These are phyloP conservation scores for Diplotaxis tenuifolia DNA, from an alignment of 345 rosid genomes.

Conservation along the genomic window DNA sequence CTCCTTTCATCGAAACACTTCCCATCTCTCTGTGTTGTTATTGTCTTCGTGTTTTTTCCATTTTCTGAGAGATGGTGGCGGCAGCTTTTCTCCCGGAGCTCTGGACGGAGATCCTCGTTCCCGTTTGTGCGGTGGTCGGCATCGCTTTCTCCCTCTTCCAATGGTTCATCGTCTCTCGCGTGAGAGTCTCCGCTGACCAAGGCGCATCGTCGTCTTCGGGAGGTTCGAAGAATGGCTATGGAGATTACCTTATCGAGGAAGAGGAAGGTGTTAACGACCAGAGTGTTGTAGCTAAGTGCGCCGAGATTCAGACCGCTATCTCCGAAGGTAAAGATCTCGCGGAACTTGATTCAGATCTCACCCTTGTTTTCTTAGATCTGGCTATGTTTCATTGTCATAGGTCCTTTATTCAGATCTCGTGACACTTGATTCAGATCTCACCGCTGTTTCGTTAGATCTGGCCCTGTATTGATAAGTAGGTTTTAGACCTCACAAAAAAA, in stretches of 20 bases:
- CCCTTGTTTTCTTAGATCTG: slow-evolving; percentile 20
- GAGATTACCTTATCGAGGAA: slow-evolving; percentile 66
- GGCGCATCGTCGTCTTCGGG: slow-evolving; percentile 17
- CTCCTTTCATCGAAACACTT: not conserved
- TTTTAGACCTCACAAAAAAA: too few species aligned
- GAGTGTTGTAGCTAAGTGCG: slow-evolving; percentile 71
- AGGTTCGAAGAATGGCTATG: slow-evolving; percentile 41
- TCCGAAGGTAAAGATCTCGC: slow-evolving; percentile 32
- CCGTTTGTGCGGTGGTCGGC: slow-evolving; percentile 64
- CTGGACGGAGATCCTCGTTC: slow-evolving; percentile 61
- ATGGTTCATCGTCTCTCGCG: slow-evolving; percentile 68
- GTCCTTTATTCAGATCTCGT: not conserved
- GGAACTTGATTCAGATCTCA: slow-evolving; percentile 19
- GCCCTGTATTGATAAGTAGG: too few species aligned
- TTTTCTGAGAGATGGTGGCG: slow-evolving; percentile 42
- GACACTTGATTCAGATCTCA: not conserved
- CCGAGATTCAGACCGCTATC: slow-evolving; percentile 86
- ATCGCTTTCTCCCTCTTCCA: slow-evolving; percentile 65
- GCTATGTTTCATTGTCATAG: not conserved
- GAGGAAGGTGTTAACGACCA: slow-evolving; percentile 89
- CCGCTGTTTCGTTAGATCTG: too few species aligned
- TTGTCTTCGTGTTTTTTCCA: not conserved
- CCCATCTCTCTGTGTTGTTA: not conserved
- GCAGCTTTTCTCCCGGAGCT: slow-evolving; percentile 49
- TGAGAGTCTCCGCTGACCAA: slow-evolving; percentile 44